Evolutionary conservation across 2,329 filamentous ascomycete genomes (phyloP).

Genomic region (Beauveria rudraprayagi): DNA sequence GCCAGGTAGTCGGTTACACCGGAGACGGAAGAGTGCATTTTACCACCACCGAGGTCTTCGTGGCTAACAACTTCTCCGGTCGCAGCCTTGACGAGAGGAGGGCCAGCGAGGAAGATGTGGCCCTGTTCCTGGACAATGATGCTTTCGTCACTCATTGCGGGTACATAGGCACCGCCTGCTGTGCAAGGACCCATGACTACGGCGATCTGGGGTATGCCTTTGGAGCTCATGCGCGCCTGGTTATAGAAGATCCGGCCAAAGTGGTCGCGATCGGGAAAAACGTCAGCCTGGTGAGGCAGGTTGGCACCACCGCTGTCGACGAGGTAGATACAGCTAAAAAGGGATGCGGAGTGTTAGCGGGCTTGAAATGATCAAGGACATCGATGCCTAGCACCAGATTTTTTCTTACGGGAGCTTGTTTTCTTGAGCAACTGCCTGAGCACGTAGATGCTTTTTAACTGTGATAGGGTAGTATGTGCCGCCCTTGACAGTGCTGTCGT

Average conservation of each 20-base stretch:
- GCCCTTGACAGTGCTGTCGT: conserved; percentile 95
- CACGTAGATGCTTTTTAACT: conserved; percentile 92
- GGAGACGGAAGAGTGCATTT: conserved; percentile 81
- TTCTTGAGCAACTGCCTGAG: conserved; percentile 83
- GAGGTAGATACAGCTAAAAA: conserved; percentile 72
- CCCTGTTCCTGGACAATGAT: conserved; percentile 95
- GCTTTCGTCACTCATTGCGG: conserved; percentile 93
- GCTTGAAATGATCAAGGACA: neutral
- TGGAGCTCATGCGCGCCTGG: conserved; percentile 84
- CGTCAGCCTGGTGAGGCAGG: conserved; percentile 87
- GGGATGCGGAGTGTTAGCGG: conserved; percentile 1
- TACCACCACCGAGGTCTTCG: conserved; percentile 84
- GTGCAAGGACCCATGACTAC: conserved; percentile 98
- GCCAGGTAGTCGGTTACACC: conserved; percentile 94
- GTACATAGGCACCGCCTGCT: conserved; percentile 90
- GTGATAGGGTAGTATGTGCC: conserved; percentile 97
- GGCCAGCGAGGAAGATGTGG: conserved; percentile 94
- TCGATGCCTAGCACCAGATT: neutral
- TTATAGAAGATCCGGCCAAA: conserved; percentile 98
- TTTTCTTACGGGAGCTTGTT: conserved; percentile 60
- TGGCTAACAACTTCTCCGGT: conserved; percentile 87
- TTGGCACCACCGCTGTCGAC: conserved; percentile 95
- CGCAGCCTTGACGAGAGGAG: conserved; percentile 89
- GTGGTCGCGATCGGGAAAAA: conserved; percentile 91
- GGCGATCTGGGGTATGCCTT: conserved; percentile 85